Percentiles rank a stretch among this genome's conserved stretches.
These are phyloP conservation scores for Hypoxylon intermedium DNA, from an alignment of 495 filamentous ascomycete species.

Conservation along the genomic window DNA sequence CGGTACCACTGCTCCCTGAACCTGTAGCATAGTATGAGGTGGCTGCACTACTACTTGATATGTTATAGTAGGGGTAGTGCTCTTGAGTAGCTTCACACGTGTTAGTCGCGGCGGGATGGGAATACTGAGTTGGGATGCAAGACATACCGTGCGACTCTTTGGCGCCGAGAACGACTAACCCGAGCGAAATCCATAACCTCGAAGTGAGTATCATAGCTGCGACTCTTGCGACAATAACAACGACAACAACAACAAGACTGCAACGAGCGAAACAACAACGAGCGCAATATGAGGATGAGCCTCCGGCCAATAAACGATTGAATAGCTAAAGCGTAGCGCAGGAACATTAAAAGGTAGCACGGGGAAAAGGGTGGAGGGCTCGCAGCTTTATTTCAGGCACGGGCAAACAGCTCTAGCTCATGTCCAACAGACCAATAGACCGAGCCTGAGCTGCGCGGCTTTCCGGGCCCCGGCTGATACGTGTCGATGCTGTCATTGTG, in stretches of 20 bases:
- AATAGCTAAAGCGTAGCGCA: background rate
- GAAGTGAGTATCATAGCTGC: conserved; percentile 7
- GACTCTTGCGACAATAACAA: conserved; percentile 1
- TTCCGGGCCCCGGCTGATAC: background rate
- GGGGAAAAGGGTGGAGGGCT: background rate
- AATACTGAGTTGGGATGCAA: background rate
- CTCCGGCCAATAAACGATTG: background rate
- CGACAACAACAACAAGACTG: too few species aligned
- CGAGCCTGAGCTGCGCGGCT: background rate
- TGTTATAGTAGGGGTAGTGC: conserved; percentile 5
- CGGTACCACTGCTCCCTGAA: too few species aligned
- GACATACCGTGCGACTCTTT: conserved; percentile 12
- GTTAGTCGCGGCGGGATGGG: background rate
- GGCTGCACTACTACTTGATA: conserved; percentile 7
- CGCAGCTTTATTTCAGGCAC: too few species aligned
- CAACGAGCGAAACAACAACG: background rate
- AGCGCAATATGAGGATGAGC: background rate
- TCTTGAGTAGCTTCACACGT: conserved; percentile 2
- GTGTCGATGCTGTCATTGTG: conserved; percentile 12
- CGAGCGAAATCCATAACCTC: background rate
- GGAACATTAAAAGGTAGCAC: background rate
- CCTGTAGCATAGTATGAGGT: too few species aligned
- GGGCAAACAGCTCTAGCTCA: too few species aligned
- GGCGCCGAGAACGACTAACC: conserved; percentile 10
- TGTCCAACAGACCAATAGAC: too few species aligned